Evolutionary conservation across 2,329 filamentous ascomycete species (phyloP).

Genomic region (Alternaria postmessia): DNA sequence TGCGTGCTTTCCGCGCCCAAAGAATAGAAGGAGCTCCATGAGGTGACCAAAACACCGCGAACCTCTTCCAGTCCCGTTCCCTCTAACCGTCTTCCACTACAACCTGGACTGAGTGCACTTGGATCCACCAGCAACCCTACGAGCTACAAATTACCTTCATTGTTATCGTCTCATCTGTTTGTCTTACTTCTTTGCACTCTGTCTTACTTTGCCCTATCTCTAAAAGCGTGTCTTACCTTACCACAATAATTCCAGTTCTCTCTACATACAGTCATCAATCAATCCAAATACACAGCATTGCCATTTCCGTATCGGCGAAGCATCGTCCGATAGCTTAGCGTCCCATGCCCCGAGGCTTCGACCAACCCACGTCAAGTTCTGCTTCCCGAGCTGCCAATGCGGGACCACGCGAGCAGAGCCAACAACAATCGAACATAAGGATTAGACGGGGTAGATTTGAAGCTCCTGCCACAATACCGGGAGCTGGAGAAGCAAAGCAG

Average conservation of each 20-base stretch:
- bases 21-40: conserved; percentile 46
- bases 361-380: conserved; percentile 30
- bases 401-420: conserved; percentile 21
- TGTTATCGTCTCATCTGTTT: conserved; percentile 22
- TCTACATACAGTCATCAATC: not conserved
- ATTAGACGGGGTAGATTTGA: conserved; percentile 24
- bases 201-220: not conserved
- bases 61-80: conserved; percentile 12
- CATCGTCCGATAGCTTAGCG: not conserved
- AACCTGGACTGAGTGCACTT: conserved; percentile 29
- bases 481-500: conserved; percentile 12
- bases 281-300: not conserved
- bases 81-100: conserved; percentile 6
- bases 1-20: conserved; percentile 40
- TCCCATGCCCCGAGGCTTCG: conserved; percentile 35
- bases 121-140: conserved; percentile 26
- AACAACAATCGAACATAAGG: conserved; percentile 17
- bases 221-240: not conserved
- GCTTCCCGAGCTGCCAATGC: conserved; percentile 22
- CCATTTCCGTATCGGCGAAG: not conserved
- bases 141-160: conserved; percentile 20
- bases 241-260: conserved; percentile 1
- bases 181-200: conserved; percentile 9
- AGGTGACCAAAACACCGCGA: conserved; percentile 36
- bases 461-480: conserved; percentile 5